Percentiles rank a stretch among this genome's conserved stretches.
Conservation (phyloP, 768 basidiomycete genomes). For the Agrocybe chaxingu region DNA sequence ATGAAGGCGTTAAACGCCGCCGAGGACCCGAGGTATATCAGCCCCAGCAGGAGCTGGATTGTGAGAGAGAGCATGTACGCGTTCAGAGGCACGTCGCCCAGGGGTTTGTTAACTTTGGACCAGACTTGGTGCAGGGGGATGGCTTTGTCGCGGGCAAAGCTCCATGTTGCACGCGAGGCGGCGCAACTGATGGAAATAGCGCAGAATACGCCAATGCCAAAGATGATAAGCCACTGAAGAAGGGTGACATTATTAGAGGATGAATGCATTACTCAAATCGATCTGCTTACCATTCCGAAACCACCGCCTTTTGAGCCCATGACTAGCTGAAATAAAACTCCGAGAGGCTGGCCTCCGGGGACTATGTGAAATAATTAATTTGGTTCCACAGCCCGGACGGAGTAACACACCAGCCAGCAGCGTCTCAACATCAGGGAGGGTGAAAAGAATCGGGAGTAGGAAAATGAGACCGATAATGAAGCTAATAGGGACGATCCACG, state of each 20-base stretch:
- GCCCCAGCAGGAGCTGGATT: slow-evolving; percentile 57
- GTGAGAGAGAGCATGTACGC: slow-evolving; percentile 56
- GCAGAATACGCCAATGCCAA: slow-evolving; percentile 57
- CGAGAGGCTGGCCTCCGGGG: slow-evolving; percentile 60
- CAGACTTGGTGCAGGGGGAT: slow-evolving; percentile 53
- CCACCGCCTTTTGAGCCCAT: slow-evolving; percentile 63
- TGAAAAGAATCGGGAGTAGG: slow-evolving; percentile 63
- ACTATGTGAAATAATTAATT: slow-evolving; percentile 28
- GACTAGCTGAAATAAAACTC: slow-evolving; percentile 56
- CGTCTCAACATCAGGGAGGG: slow-evolving; percentile 53
- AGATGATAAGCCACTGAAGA: slow-evolving; percentile 33
- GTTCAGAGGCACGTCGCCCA: slow-evolving; percentile 52
- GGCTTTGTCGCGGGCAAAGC: slow-evolving; percentile 65
- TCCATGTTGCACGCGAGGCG: slow-evolving; percentile 69
- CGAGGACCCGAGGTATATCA: slow-evolving; percentile 60
- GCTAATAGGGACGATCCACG: slow-evolving; percentile 51
- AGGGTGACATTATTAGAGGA: background rate
- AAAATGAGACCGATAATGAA: slow-evolving; percentile 49
- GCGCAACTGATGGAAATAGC: slow-evolving; percentile 65
- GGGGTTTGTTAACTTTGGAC: slow-evolving; percentile 37
- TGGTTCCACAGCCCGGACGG: background rate
- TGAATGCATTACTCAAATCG: slow-evolving; percentile 30
- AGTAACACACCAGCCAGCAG: slow-evolving; percentile 45
- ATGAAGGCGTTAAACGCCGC: slow-evolving; percentile 69
- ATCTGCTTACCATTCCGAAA: slow-evolving; percentile 54